phyloP scores from a whole-genome alignment of 352 stramenopile species.

The Pythium sp. region DNA sequence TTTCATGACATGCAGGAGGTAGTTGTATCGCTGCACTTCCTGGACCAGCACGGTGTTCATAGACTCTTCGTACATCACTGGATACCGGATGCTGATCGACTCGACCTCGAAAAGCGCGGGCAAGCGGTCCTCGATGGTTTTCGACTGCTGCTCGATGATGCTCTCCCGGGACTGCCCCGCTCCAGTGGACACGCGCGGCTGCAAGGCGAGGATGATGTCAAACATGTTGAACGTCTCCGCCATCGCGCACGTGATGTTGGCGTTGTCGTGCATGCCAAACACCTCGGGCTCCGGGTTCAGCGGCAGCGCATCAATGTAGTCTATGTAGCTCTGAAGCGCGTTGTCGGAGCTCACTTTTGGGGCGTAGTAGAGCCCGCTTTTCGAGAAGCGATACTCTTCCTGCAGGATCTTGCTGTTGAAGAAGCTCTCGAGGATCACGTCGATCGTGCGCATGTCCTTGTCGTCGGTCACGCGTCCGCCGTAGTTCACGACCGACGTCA shows the following conservation, averaged over 20 bases:
- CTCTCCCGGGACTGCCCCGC: constrained; percentile 83
- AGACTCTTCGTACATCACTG: constrained; percentile 87
- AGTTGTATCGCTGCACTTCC: constrained; percentile 91
- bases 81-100: constrained; percentile 79
- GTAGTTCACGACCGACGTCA: constrained; percentile 91
- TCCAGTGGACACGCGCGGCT: constrained; percentile 76
- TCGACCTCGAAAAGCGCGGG: constrained; percentile 84
- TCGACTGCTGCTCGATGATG: constrained; percentile 83
- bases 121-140: constrained; percentile 77
- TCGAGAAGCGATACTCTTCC: constrained; percentile 62
- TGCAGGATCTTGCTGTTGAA: constrained; percentile 74
- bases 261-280: constrained; percentile 95
- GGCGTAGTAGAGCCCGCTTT: constrained; percentile 71
- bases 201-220: constrained; percentile 84
- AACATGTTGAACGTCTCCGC: constrained; percentile 89
- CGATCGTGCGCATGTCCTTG: constrained; percentile 88
- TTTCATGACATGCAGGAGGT: constrained; percentile 78
- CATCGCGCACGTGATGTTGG: constrained; percentile 92
- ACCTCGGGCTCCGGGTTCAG: constrained; percentile 91
- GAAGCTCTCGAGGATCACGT: constrained; percentile 80
- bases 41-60: constrained; percentile 93
- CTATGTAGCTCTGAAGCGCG: constrained; percentile 74
- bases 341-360: constrained; percentile 61
- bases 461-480: constrained; percentile 92
- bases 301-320: constrained; percentile 84